Percentiles rank a stretch among this genome's conserved stretches.
phyloP scores from a whole-genome alignment of 2,329 filamentous ascomycete species.

The Neonectria punicea region DNA sequence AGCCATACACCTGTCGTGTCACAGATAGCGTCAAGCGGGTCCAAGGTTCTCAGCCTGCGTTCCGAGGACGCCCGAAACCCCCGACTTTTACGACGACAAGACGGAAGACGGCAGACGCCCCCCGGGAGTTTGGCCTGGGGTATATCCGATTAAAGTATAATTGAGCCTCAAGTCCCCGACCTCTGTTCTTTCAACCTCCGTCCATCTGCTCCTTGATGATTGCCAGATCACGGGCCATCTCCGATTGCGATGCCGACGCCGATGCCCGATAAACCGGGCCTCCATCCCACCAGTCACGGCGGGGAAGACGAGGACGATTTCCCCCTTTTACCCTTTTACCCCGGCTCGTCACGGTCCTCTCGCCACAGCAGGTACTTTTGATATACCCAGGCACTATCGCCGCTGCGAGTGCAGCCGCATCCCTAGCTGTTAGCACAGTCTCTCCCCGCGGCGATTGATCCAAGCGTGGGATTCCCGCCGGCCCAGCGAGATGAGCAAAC shows the following conservation, averaged over 20 bases:
- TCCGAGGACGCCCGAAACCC: slow-evolving; percentile 37
- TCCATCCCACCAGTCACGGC: background rate
- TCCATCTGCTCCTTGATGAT: background rate
- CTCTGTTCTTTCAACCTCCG: slow-evolving; percentile 3
- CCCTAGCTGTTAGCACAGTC: slow-evolving; percentile 20
- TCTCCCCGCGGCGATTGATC: background rate
- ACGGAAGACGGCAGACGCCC: slow-evolving; percentile 2
- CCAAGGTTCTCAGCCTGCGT: slow-evolving; percentile 9
- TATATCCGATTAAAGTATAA: slow-evolving; percentile 6
- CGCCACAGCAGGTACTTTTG: background rate
- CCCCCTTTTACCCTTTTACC: background rate
- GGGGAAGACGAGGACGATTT: background rate
- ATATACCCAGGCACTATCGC: slow-evolving; percentile 21
- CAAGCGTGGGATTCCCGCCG: slow-evolving; percentile 1
- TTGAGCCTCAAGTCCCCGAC: slow-evolving; percentile 4
- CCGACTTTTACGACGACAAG: slow-evolving; percentile 8
- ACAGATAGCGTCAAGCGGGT: slow-evolving; percentile 5
- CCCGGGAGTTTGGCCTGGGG: slow-evolving; percentile 7
- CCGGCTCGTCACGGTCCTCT: slow-evolving; percentile 1
- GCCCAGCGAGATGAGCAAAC: slow-evolving; percentile 7
- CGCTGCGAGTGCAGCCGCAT: slow-evolving; percentile 19
- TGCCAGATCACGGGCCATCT: background rate
- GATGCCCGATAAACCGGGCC: background rate
- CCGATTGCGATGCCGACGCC: background rate
- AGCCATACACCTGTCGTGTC: background rate